phyloP scores from a whole-genome alignment of 2,329 filamentous ascomycete genomes.

The Coniochaeta pulveracea region DNA sequence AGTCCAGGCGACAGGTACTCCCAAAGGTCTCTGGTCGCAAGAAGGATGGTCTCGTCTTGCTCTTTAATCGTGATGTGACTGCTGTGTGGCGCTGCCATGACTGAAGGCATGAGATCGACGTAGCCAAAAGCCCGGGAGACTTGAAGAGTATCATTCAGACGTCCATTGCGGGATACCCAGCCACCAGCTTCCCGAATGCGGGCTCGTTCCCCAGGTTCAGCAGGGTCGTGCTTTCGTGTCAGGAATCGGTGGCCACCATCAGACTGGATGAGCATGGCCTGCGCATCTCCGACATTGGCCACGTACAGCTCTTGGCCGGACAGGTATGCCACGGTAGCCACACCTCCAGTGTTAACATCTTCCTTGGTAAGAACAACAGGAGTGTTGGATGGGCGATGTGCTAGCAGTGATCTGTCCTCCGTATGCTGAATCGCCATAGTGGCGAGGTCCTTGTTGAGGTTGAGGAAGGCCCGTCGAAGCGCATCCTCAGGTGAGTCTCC shows the following conservation, averaged over 20 bases:
- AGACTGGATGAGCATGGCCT: conserved; percentile 88
- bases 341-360: conserved; percentile 80
- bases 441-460: conserved; percentile 88
- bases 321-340: conserved; percentile 85
- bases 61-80: conserved; percentile 69
- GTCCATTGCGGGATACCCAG: conserved; percentile 89
- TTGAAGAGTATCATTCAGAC: conserved; percentile 80
- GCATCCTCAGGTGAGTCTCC: conserved; percentile 76
- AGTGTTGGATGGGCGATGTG: conserved; percentile 56
- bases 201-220: conserved; percentile 70
- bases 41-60: conserved; percentile 83
- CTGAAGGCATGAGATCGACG: conserved; percentile 79
- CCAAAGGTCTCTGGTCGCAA: conserved; percentile 91
- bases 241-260: conserved; percentile 76
- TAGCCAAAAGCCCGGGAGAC: conserved; percentile 95
- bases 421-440: conserved; percentile 70
- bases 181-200: conserved; percentile 91
- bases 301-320: conserved; percentile 85
- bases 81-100: conserved; percentile 84
- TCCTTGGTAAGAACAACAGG: conserved; percentile 75
- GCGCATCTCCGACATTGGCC: conserved; percentile 89
- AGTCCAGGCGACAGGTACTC: conserved; percentile 85
- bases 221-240: conserved; percentile 87
- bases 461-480: conserved; percentile 73
- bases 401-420: conserved; percentile 56